Percentiles rank a stretch among this genome's conserved stretches.
Evolutionary conservation across 192 early-diverging fungal genomes (phyloP).

Genomic region (Funneliformis mosseae): DNA sequence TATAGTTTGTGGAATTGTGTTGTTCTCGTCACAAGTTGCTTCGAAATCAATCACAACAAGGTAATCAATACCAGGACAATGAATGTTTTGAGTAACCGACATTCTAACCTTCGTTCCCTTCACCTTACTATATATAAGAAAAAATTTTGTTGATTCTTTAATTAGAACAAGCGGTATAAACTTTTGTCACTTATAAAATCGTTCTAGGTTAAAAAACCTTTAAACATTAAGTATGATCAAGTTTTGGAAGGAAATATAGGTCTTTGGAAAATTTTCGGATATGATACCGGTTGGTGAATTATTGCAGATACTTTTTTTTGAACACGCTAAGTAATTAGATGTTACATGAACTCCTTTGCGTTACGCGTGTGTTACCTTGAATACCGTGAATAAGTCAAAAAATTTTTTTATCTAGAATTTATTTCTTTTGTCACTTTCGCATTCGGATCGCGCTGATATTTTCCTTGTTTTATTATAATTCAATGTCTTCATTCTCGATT

Average conservation of each 20-base stretch:
- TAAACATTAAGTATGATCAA: background rate
- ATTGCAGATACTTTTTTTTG: no score
- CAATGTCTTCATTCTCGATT: conserved; percentile 21
- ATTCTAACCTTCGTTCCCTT: conserved; percentile 12
- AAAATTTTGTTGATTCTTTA: background rate
- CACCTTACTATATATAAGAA: background rate
- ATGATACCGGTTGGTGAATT: no score
- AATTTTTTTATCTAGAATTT: background rate
- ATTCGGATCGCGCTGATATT: background rate
- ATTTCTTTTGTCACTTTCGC: background rate
- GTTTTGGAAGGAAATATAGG: no score
- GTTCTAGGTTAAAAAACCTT: background rate
- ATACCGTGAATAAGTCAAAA: no score
- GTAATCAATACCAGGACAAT: conserved; percentile 45
- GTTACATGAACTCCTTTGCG: no score
- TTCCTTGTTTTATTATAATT: background rate
- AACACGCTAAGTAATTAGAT: no score
- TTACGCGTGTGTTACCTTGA: no score
- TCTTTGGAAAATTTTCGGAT: no score
- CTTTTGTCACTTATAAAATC: background rate
- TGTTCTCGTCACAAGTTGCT: conserved; percentile 75
- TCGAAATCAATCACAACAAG: conserved; percentile 69
- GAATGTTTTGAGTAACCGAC: conserved; percentile 17
- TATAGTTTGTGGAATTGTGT: conserved; percentile 54
- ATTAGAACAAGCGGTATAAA: background rate